A percentile compares a stretch with the other conserved stretches of the same genome.
Evolutionary conservation across 1,139 yeast genomes (phyloP).

Genomic region (Taphrina pruni): DNA sequence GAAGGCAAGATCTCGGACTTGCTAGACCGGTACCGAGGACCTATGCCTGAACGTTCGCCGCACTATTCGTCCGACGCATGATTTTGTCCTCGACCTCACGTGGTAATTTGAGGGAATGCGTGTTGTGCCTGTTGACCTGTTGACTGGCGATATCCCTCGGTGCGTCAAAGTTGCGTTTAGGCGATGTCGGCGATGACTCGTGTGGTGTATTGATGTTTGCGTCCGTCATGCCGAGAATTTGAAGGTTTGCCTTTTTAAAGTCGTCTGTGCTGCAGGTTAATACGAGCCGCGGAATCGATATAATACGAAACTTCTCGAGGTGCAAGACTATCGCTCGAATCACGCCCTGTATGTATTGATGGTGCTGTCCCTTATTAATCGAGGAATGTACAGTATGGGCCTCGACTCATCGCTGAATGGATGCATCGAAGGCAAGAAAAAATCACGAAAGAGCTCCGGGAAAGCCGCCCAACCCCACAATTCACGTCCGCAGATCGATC

Average conservation of each 20-base stretch:
- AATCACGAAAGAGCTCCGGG: constrained; percentile 1
- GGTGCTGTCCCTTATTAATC: no score
- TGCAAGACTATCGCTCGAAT: no score
- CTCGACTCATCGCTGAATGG: no score
- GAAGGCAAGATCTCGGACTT: no score
- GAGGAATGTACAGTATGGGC: no score
- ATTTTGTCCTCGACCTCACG: constrained; percentile 20
- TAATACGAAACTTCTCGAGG: no score
- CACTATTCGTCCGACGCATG: constrained; percentile 17
- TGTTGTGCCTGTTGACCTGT: constrained; percentile 31
- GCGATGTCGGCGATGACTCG: constrained; percentile 1
- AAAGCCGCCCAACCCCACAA: not conserved
- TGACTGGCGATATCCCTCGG: constrained; percentile 26
- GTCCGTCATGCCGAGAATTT: constrained; percentile 2
- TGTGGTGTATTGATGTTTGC: not conserved
- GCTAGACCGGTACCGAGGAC: no score
- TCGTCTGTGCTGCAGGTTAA: no score
- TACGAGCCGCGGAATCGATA: no score
- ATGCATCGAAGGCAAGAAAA: not conserved
- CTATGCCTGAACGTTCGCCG: not conserved
- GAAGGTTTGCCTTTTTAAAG: no score
- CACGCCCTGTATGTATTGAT: no score
- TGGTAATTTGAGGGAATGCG: constrained; percentile 16
- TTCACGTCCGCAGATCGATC: not conserved
- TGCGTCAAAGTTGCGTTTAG: constrained; percentile 1